Evolutionary conservation across 2,329 filamentous ascomycete genomes (phyloP).

Genomic region (Albophoma yamanashiensis): DNA sequence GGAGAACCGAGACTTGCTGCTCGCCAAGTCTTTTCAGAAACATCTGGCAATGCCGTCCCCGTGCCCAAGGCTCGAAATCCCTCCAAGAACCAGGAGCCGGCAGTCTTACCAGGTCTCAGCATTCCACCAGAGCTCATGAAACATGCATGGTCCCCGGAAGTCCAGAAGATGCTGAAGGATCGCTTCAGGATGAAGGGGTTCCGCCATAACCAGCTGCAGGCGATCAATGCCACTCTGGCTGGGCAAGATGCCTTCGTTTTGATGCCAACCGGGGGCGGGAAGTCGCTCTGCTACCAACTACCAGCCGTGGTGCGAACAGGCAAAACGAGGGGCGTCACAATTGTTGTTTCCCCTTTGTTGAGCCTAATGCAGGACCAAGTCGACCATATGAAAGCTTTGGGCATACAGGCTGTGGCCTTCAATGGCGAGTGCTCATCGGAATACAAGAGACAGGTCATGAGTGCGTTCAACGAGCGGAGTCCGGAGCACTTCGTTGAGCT

Average conservation of each 20-base stretch:
- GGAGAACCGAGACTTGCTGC: slow-evolving; percentile 10
- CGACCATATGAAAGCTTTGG: slow-evolving; percentile 61
- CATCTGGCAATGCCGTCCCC: slow-evolving; percentile 33
- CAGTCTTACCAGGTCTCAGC: slow-evolving; percentile 15
- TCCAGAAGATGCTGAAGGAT: slow-evolving; percentile 69
- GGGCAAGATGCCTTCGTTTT: slow-evolving; percentile 90
- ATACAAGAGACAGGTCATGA: slow-evolving; percentile 56
- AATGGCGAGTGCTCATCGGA: slow-evolving; percentile 62
- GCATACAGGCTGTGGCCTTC: slow-evolving; percentile 71
- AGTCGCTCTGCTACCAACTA: slow-evolving; percentile 93
- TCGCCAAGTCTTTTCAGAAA: slow-evolving; percentile 33
- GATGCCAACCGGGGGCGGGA: slow-evolving; percentile 96
- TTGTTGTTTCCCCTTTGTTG: slow-evolving; percentile 89
- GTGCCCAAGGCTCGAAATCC: slow-evolving; percentile 19
- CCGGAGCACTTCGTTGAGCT: slow-evolving; percentile 74
- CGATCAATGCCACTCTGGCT: slow-evolving; percentile 83
- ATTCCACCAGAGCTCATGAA: slow-evolving; percentile 47
- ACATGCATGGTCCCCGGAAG: slow-evolving; percentile 76
- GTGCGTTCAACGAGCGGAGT: slow-evolving; percentile 46
- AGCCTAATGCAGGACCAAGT: slow-evolving; percentile 98
- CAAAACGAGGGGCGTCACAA: slow-evolving; percentile 73
- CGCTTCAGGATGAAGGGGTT: slow-evolving; percentile 81
- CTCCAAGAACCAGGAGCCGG: slow-evolving; percentile 20
- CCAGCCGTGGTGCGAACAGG: slow-evolving; percentile 77
- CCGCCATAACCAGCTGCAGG: slow-evolving; percentile 82